A percentile compares a stretch with the other conserved stretches of the same genome.
Evolutionary conservation across 495 filamentous ascomycete species (phyloP).

Genomic region (Lentithecium fluviatile): DNA sequence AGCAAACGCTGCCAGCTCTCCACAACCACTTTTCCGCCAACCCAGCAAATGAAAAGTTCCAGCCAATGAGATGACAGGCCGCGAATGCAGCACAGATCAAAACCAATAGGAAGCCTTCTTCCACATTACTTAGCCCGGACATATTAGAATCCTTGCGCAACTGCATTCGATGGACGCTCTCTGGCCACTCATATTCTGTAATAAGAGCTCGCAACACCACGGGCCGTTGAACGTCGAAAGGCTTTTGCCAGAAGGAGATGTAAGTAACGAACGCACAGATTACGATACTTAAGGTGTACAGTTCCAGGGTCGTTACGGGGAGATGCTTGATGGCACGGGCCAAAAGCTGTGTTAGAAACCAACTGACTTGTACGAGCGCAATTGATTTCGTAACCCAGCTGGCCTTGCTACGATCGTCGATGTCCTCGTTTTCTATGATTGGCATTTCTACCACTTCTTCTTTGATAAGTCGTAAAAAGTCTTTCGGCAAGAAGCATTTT

Average conservation of each 20-base stretch:
- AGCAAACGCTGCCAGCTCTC: not conserved
- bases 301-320: conserved; percentile 10
- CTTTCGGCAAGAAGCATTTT: not conserved
- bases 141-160: too few species aligned
- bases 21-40: not conserved
- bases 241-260: conserved; percentile 8
- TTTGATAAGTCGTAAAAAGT: not conserved
- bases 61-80: not conserved
- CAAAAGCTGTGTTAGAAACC: conserved; percentile 1
- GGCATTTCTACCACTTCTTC: not conserved
- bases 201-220: not conserved
- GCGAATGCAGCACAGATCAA: not conserved
- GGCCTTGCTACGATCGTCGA: conserved; percentile 15
- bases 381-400: conserved; percentile 9
- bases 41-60: not conserved
- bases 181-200: not conserved
- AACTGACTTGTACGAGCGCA: conserved; percentile 2
- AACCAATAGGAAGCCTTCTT: not conserved
- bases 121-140: too few species aligned
- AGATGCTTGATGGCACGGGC: conserved; percentile 9
- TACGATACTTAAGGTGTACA: conserved; percentile 12
- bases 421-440: not conserved
- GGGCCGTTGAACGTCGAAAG: not conserved
- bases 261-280: conserved; percentile 5
- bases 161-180: not conserved